Percentiles rank a stretch among this genome's conserved stretches.
phyloP scores from a whole-genome alignment of 2,329 filamentous ascomycete species.

The Magnaporthales sp. region DNA sequence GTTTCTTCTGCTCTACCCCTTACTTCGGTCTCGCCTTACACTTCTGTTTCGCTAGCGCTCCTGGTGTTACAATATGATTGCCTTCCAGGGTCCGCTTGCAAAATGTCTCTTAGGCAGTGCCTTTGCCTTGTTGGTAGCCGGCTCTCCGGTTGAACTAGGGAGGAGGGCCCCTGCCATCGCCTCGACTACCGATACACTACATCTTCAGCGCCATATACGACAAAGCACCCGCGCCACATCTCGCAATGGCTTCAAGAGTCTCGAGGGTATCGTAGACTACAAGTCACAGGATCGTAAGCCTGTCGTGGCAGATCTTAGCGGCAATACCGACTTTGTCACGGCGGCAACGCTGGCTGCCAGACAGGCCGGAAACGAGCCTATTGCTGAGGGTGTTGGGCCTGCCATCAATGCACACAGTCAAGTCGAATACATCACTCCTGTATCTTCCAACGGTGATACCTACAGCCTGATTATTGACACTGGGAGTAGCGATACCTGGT shows the following conservation, averaged over 20 bases:
- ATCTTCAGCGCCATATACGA: constrained; percentile 4
- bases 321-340: background rate
- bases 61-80: background rate
- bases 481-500: constrained; percentile 22
- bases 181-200: constrained; percentile 7
- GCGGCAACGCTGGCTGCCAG: background rate
- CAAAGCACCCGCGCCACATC: background rate
- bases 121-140: constrained; percentile 3
- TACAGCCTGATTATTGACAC: constrained; percentile 22
- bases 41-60: background rate
- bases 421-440: constrained; percentile 21
- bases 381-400: constrained; percentile 2
- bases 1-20: background rate
- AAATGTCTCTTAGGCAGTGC: constrained; percentile 8
- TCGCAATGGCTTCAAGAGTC: background rate
- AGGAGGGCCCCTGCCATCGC: constrained; percentile 9
- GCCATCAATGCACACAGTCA: constrained; percentile 11
- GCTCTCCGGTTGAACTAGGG: constrained; percentile 1
- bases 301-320: background rate
- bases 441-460: constrained; percentile 14
- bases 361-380: background rate
- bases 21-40: background rate
- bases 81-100: background rate
- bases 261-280: background rate
- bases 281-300: background rate